Conservation (phyloP, 2,329 filamentous ascomycete species). For the Meredithiella fracta region DNA sequence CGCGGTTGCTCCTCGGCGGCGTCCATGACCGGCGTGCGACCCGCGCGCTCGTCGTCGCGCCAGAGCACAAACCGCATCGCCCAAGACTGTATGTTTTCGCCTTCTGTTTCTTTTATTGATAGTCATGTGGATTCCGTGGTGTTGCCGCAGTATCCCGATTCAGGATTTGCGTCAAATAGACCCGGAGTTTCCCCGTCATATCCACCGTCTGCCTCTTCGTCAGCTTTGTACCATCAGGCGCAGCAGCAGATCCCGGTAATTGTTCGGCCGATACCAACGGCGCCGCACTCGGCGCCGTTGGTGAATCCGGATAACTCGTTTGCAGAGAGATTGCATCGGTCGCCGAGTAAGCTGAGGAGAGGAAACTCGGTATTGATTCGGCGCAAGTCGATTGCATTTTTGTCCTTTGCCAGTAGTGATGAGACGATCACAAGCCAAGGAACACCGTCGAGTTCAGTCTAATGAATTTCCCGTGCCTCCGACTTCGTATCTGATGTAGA, state of each 20-base stretch:
- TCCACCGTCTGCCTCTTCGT: not conserved
- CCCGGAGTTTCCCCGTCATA: not conserved
- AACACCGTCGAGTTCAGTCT: not conserved
- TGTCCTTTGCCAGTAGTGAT: slow-evolving; percentile 6
- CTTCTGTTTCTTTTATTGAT: not conserved
- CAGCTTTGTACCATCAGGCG: not conserved
- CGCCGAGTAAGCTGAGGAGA: slow-evolving; percentile 8
- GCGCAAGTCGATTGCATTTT: slow-evolving; percentile 9
- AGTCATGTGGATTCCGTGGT: not conserved
- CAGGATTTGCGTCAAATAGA: slow-evolving; percentile 5
- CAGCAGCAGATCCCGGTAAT: slow-evolving; percentile 6
- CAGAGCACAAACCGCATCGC: slow-evolving; percentile 9
- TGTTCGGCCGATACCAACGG: slow-evolving; percentile 7
- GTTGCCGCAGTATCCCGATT: not conserved
- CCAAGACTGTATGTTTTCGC: slow-evolving; percentile 7
- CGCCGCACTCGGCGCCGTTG: slow-evolving; percentile 2
- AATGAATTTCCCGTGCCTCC: slow-evolving; percentile 6
- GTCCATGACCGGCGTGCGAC: slow-evolving; percentile 9
- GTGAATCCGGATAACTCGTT: slow-evolving; percentile 9
- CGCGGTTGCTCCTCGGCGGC: slow-evolving; percentile 9
- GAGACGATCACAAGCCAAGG: not conserved
- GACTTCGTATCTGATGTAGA: slow-evolving; percentile 3
- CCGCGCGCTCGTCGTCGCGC: slow-evolving; percentile 12
- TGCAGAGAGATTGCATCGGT: slow-evolving; percentile 7
- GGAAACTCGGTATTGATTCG: slow-evolving; percentile 10